Evolutionary conservation across 371 early-diverging fungal species (phyloP), one percentile per base, ranked within the genome.

Genomic region (Phascolomyces articulosus): DNA sequence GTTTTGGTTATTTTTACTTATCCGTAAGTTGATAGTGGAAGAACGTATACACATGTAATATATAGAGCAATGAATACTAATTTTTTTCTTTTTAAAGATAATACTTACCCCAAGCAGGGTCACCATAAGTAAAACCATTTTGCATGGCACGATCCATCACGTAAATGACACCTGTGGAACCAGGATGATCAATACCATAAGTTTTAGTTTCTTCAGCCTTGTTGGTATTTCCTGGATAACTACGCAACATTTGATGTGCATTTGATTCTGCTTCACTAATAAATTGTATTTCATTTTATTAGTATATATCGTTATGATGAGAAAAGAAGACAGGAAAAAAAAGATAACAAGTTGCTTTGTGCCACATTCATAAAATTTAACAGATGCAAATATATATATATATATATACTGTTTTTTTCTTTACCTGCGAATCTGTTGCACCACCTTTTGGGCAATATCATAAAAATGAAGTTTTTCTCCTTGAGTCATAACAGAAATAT

Each of bases 141-240:
- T 65, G 59, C 51, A 72, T 65, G 28, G 84, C 84, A 40, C 83
- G 71, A 67, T 83, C 84, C 74, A 74, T 83, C 47, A 79, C 79
- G 62, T 83, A 83, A 40, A 83, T 80, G 21, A 83, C 84, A 15
- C 84, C 84, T 11, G 81, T 83, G 29, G 65, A 69, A 6, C 73
- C 71, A 34, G 84, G 84, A 58, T 80, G 77, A 31, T 77, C 73
- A 23, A 77, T 74, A 31, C 77, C 77, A 56, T 67, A 65, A n/a
- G 64, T 64, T n/a, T 64, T 38, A 34, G 27, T 27, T 24, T 23
- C 34, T 27, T 73, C 38, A 53, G 31, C 53, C 38, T 44, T 55
- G 57, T 64, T 66, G 6, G 58, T 58, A 24, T 71, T 73, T 10
- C 77, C 73, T 23, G 67, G 63, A 40, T 63, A 62, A n/a, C 69